Conservation (phyloP, 352 stramenopile species). For the Blastocystis sp. region DNA sequence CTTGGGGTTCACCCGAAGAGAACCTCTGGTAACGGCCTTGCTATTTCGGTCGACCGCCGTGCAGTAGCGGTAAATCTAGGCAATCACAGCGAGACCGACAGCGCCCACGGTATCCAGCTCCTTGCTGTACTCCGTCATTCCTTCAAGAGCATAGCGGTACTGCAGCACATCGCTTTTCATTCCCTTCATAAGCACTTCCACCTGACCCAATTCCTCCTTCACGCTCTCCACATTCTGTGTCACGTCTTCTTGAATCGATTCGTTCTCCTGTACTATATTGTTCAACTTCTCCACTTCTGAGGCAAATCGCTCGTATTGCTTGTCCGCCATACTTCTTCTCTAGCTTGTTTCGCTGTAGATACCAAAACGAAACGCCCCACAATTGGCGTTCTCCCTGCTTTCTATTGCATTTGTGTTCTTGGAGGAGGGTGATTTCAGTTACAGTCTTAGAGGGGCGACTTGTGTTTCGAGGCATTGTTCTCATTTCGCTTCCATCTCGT, state of each 20-base stretch:
- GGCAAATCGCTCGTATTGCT: conserved; percentile 26
- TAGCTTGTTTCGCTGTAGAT: not conserved
- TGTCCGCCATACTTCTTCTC: conserved; percentile 35
- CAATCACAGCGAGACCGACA: not conserved
- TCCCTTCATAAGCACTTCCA: conserved; percentile 65
- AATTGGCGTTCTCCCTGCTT: not conserved
- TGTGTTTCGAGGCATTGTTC: not conserved
- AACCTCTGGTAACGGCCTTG: conserved; percentile 15
- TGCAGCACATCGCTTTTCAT: conserved; percentile 67
- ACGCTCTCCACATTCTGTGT: conserved; percentile 41
- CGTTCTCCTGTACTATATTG: conserved; percentile 45
- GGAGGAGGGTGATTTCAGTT: not conserved
- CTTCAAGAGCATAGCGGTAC: conserved; percentile 50
- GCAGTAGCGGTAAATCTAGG: conserved; percentile 46
- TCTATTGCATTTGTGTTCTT: not conserved
- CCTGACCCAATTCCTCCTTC: conserved; percentile 44
- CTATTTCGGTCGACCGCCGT: conserved; percentile 26
- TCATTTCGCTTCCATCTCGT: not conserved
- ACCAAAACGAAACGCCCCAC: not conserved
- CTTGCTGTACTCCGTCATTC: conserved; percentile 59
- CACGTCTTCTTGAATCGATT: conserved; percentile 48
- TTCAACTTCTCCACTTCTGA: conserved; percentile 56
- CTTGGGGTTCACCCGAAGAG: conserved; percentile 17
- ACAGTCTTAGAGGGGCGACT: not conserved
- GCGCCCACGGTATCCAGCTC: conserved; percentile 40